These are phyloP conservation scores for Acanthamoeba comandoni DNA, from an alignment of 208 protist genomes.

Conservation along the genomic window DNA sequence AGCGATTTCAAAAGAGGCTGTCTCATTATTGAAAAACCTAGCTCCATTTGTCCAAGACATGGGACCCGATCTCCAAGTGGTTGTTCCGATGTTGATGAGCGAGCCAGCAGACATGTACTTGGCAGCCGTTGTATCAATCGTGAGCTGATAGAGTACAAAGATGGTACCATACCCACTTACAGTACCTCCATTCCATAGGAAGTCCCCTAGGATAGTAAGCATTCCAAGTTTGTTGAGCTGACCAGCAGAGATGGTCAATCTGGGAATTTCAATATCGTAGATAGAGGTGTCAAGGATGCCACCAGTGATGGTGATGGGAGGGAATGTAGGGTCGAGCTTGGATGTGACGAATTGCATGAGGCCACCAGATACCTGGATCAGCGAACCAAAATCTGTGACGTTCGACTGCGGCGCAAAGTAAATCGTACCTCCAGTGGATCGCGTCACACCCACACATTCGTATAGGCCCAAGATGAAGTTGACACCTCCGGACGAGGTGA, in stretches of 20 bases:
- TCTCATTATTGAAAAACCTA: constrained; percentile 62
- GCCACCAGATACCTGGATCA: constrained; percentile 35
- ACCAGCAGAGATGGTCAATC: constrained; percentile 11
- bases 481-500: constrained; percentile 53
- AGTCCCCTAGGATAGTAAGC: constrained; percentile 8
- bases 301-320: constrained; percentile 9
- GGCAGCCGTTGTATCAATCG: neutral
- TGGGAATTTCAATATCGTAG: constrained; percentile 36
- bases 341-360: constrained; percentile 50
- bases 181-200: constrained; percentile 41
- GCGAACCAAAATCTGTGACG: constrained; percentile 22
- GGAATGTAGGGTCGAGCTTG: constrained; percentile 52
- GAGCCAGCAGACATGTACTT: constrained; percentile 31
- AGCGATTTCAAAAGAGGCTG: constrained; percentile 20
- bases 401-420: constrained; percentile 30
- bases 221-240: constrained; percentile 49
- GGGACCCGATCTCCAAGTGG: constrained; percentile 36
- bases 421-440: constrained; percentile 22
- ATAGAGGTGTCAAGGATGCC: constrained; percentile 68
- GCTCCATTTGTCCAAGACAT: neutral
- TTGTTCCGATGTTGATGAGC: constrained; percentile 30
- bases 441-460: constrained; percentile 15
- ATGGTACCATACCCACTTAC: constrained; percentile 30
- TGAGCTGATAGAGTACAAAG: neutral
- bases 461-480: constrained; percentile 66